phyloP scores from a whole-genome alignment of 2,329 filamentous ascomycete species.

The Cadophora sp. region DNA sequence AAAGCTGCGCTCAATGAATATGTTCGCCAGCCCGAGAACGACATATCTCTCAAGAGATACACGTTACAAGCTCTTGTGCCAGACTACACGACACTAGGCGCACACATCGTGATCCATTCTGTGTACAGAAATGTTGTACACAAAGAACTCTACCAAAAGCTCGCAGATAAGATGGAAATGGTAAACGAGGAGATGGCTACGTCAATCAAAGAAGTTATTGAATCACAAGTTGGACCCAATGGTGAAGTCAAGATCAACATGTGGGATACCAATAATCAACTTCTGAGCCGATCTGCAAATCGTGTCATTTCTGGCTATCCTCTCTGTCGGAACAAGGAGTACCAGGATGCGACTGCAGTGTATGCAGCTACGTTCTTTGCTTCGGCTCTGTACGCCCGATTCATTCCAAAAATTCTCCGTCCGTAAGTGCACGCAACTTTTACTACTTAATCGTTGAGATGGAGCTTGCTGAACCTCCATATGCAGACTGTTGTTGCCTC shows the following conservation, averaged over 20 bases:
- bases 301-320: slow-evolving; percentile 8
- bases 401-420: not conserved
- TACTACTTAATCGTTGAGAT: not conserved
- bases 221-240: not conserved
- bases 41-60: slow-evolving; percentile 16
- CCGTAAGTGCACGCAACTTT: not conserved
- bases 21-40: slow-evolving; percentile 4
- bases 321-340: slow-evolving; percentile 1
- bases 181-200: slow-evolving; percentile 6
- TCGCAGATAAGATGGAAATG: slow-evolving; percentile 14
- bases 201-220: not conserved
- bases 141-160: slow-evolving; percentile 14
- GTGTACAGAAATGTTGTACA: slow-evolving; percentile 11
- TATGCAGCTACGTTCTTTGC: slow-evolving; percentile 11
- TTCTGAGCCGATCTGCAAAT: slow-evolving; percentile 12
- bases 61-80: slow-evolving; percentile 13
- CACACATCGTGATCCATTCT: slow-evolving; percentile 7
- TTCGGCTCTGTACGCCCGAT: slow-evolving; percentile 3
- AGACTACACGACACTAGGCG: slow-evolving; percentile 11
- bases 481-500: not conserved
- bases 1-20: slow-evolving; percentile 9
- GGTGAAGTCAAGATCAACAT: slow-evolving; percentile 5
- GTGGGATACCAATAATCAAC: slow-evolving; percentile 7
- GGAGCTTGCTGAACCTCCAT: not conserved
- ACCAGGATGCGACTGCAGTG: not conserved